Conservation (phyloP, 768 basidiomycete species). For the Podaxis pistillaris region DNA sequence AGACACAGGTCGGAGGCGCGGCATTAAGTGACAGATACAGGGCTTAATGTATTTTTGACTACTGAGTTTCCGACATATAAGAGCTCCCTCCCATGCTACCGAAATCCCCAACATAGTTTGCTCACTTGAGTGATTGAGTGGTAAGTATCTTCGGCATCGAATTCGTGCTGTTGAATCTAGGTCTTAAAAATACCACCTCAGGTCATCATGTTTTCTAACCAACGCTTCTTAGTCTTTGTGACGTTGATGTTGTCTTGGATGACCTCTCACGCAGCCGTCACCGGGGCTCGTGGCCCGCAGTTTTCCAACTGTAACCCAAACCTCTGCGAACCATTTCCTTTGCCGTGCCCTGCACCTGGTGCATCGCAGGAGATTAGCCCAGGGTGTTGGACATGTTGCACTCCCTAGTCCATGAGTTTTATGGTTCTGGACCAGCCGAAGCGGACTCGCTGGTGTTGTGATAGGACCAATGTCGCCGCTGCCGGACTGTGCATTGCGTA, state of each 20-base stretch:
- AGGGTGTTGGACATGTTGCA: slow-evolving; percentile 12
- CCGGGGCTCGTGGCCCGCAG: not conserved
- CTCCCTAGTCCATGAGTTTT: not conserved
- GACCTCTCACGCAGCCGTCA: not conserved
- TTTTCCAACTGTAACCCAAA: slow-evolving; percentile 5
- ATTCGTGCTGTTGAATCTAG: not conserved
- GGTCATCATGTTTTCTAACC: not conserved
- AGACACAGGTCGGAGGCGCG: too few species aligned
- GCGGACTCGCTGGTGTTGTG: not conserved
- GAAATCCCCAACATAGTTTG: too few species aligned
- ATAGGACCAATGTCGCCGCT: too few species aligned
- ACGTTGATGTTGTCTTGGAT: not conserved
- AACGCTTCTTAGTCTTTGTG: not conserved
- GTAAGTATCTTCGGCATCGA: not conserved
- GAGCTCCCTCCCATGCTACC: too few species aligned
- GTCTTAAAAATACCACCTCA: not conserved
- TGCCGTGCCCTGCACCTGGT: slow-evolving; percentile 9
- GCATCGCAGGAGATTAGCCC: slow-evolving; percentile 3
- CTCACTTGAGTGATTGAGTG: not conserved
- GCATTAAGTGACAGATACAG: too few species aligned
- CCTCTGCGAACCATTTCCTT: not conserved
- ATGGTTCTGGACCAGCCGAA: too few species aligned
- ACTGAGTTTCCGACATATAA: too few species aligned
- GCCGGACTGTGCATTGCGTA: too few species aligned
- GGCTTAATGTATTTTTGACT: too few species aligned